A percentile compares a stretch with the other conserved stretches of the same genome.
Conservation (phyloP, 176 grass and related monocot genomes). For the Tuctoria greenei region DNA sequence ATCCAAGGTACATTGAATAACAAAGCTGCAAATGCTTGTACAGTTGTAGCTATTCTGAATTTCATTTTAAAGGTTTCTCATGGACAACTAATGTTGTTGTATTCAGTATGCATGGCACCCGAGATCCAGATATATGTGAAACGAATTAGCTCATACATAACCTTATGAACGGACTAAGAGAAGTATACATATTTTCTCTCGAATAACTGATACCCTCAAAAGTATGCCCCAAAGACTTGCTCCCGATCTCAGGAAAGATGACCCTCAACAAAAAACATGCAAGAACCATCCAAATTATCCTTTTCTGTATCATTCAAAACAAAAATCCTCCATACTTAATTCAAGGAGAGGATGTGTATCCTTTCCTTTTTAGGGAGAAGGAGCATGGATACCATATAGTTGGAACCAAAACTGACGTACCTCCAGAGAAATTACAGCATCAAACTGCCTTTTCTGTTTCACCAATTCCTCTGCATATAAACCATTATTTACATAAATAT, state of each 20-base stretch:
- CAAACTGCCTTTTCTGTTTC: constrained; percentile 73
- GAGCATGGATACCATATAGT: background rate
- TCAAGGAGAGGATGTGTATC: background rate
- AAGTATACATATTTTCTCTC: background rate
- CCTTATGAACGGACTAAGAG: background rate
- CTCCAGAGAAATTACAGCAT: constrained; percentile 96
- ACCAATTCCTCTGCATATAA: constrained; percentile 79
- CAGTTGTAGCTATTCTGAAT: constrained; percentile 1
- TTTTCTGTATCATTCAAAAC: background rate
- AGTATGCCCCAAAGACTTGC: background rate
- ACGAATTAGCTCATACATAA: background rate
- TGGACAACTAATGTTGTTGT: background rate
- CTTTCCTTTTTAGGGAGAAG: background rate
- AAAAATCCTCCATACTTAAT: background rate
- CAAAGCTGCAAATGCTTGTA: background rate
- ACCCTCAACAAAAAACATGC: background rate
- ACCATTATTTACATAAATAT: constrained; percentile 37
- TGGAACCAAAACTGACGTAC: constrained; percentile 41
- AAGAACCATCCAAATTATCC: background rate
- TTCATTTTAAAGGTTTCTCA: constrained; percentile 1
- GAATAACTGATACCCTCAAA: background rate
- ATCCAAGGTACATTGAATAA: constrained; percentile 18
- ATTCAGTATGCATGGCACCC: background rate
- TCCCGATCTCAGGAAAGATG: background rate
- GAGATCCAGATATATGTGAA: constrained; percentile 6